Evolutionary conservation across 371 early-diverging fungal species (phyloP).

Genomic region (Lichtheimia hyalospora): DNA sequence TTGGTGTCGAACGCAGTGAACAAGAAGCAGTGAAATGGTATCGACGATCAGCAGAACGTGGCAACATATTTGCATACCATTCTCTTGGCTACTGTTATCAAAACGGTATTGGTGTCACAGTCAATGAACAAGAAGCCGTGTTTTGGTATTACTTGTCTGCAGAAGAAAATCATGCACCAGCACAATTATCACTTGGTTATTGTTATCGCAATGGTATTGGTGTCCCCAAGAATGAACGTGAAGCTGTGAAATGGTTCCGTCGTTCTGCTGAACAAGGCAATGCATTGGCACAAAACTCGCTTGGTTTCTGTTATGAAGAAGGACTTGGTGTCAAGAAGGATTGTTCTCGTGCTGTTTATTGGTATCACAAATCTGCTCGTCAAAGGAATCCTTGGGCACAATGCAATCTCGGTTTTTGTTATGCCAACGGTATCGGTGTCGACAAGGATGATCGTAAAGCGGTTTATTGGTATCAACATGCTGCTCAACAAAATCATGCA

Average conservation of each 20-base stretch:
- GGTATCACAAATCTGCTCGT: constrained; percentile 76
- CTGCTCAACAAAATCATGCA: constrained; percentile 66
- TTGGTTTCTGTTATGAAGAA: constrained; percentile 81
- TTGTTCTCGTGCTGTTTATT: constrained; percentile 66
- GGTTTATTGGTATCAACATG: constrained; percentile 64
- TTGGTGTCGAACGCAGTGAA: constrained; percentile 66
- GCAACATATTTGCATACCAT: constrained; percentile 78
- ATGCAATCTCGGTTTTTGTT: constrained; percentile 79
- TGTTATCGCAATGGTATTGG: constrained; percentile 78
- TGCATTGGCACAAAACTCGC: constrained; percentile 76
- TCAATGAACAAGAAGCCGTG: constrained; percentile 64
- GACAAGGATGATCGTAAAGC: constrained; percentile 57
- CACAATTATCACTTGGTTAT: constrained; percentile 81
- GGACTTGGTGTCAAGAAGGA: constrained; percentile 67
- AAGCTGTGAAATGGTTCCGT: constrained; percentile 70
- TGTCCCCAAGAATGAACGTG: constrained; percentile 61
- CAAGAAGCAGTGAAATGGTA: constrained; percentile 71
- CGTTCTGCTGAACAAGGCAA: constrained; percentile 69
- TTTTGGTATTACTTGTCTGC: constrained; percentile 68
- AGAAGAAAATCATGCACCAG: constrained; percentile 62
- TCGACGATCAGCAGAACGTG: constrained; percentile 70
- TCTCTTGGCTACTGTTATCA: constrained; percentile 91
- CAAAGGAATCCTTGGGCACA: constrained; percentile 82
- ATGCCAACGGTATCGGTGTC: constrained; percentile 78
- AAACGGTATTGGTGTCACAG: constrained; percentile 81